A percentile compares a stretch with the other conserved stretches of the same genome.
These are phyloP conservation scores for Microdochium nivale DNA, from an alignment of 2,329 filamentous ascomycete genomes.

Conservation along the genomic window DNA sequence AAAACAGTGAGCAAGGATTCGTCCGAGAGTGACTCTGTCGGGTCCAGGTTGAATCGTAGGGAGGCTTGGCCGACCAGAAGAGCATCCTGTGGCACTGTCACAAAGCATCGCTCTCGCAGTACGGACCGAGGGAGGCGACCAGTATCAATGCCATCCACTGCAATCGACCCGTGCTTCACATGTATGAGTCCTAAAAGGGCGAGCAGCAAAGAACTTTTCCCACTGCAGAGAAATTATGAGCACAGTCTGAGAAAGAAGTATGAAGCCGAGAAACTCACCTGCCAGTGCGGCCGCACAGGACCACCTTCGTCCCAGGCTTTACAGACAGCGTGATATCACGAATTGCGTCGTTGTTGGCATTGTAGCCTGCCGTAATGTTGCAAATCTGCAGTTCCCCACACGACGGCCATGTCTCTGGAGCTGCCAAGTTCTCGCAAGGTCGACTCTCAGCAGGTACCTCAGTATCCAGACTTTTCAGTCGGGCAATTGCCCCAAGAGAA, in stretches of 20 bases:
- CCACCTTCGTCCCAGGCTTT: conserved; percentile 1
- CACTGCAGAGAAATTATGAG: conserved; percentile 15
- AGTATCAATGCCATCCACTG: background rate
- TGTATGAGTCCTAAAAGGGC: background rate
- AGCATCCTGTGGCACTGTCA: conserved; percentile 12
- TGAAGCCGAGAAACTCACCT: conserved; percentile 14
- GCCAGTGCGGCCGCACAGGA: background rate
- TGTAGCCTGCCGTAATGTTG: conserved; percentile 17
- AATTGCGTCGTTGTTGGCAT: conserved; percentile 17
- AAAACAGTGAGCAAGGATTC: conserved; percentile 1
- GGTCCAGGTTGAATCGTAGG: background rate
- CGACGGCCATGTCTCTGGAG: conserved; percentile 17
- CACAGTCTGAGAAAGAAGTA: background rate
- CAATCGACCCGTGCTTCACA: background rate
- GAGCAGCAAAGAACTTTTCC: background rate
- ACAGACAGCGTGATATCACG: background rate
- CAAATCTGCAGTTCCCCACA: conserved; percentile 17
- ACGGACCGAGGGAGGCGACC: background rate
- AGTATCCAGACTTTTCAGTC: conserved; percentile 21
- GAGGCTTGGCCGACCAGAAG: conserved; percentile 8
- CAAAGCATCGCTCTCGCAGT: background rate
- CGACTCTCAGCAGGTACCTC: conserved; percentile 18
- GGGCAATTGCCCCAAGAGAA: conserved; percentile 22
- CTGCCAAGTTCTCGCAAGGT: conserved; percentile 9
- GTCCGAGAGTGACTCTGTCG: background rate